Evolutionary conservation across 2,329 filamentous ascomycete species (phyloP), one percentile per base, ranked within the genome.

Genomic region (Sphaerulina vaccinii): DNA sequence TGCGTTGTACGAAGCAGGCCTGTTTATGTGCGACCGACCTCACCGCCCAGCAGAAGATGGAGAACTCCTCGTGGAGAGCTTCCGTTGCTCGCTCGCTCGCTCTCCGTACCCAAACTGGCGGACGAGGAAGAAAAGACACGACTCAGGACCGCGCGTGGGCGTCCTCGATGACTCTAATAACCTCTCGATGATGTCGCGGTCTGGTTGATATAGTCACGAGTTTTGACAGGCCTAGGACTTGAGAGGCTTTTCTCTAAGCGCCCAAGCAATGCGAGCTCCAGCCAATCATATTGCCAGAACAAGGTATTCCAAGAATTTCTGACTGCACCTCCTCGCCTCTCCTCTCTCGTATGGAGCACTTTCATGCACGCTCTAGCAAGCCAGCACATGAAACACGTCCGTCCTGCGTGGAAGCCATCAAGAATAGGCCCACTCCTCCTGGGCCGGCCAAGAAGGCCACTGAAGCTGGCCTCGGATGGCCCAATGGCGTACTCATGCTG

Each of bases 341-440:
- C 35, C 23, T 22, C 44, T 22, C 35, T 39, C 21, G 22, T 19
- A 39, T 32, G 35, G 45, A 48, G 45, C 16, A 13, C 24, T 11
- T 48, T 27, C 45, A 48, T 48, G 46, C 47, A 39, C 41, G 45
- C 29, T 51, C 47, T 44, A 42, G 58, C 56, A 56, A 41, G 41
- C 48, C 42, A 48, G 58, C 62, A 61, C 57, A 58, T 58, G 59
- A 62, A 57, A 61, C 57, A 52, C 55, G 46, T 51, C 51, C 50
- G 45, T 53, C 51, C 52, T 57, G 58, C 57, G 58, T 60, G 59
- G 59, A 56, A 58, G 59, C 54, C 59, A 50, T 54, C 54, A 45
- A 53, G 48, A 50, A 56, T 27, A 57, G 52, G 43, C 54, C 49
- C 56, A 51, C 57, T 48, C 48, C 43, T 33, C 33, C 49, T 38